A percentile compares a stretch with the other conserved stretches of the same genome.
Evolutionary conservation across 2,329 filamentous ascomycete species (phyloP).

Genomic region (Paraconiothyrium brasiliense): DNA sequence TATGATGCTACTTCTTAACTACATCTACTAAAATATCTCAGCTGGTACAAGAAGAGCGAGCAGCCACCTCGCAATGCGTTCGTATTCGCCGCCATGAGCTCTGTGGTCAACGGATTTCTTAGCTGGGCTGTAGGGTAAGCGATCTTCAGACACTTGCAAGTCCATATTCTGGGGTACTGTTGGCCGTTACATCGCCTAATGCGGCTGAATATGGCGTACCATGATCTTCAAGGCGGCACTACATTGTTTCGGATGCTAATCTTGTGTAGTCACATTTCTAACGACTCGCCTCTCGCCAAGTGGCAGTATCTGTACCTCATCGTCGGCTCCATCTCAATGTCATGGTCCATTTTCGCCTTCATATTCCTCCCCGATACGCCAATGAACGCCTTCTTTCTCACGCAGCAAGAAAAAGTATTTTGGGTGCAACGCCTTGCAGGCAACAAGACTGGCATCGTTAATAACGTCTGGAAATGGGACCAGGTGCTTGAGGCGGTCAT

Average conservation of each 20-base stretch:
- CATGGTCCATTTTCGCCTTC: conserved; percentile 28
- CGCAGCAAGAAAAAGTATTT: conserved; percentile 50
- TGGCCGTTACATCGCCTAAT: no score
- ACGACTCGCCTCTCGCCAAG: conserved; percentile 10
- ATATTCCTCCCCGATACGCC: conserved; percentile 25
- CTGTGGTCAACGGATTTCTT: conserved; percentile 14
- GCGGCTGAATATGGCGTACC: no score
- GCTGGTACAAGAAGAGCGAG: conserved; percentile 21
- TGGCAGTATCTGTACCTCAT: conserved; percentile 33
- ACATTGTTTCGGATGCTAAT: conserved; percentile 55
- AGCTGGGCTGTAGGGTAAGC: conserved; percentile 18
- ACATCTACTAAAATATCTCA: neutral
- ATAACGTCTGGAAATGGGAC: conserved; percentile 9
- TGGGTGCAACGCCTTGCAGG: conserved; percentile 63
- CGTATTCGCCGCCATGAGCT: conserved; percentile 16
- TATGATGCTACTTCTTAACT: neutral
- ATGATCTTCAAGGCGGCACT: no score
- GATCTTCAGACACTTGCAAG: conserved; percentile 36
- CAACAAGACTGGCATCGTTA: conserved; percentile 27
- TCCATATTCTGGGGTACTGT: no score
- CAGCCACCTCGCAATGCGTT: conserved; percentile 16
- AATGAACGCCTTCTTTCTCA: conserved; percentile 28
- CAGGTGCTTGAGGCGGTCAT: conserved; percentile 7
- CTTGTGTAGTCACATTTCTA: conserved; percentile 52
- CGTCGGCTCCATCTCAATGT: conserved; percentile 32